These are phyloP conservation scores for Cladosporium sp. DNA, from an alignment of 2,329 filamentous ascomycete species.

Conservation along the genomic window DNA sequence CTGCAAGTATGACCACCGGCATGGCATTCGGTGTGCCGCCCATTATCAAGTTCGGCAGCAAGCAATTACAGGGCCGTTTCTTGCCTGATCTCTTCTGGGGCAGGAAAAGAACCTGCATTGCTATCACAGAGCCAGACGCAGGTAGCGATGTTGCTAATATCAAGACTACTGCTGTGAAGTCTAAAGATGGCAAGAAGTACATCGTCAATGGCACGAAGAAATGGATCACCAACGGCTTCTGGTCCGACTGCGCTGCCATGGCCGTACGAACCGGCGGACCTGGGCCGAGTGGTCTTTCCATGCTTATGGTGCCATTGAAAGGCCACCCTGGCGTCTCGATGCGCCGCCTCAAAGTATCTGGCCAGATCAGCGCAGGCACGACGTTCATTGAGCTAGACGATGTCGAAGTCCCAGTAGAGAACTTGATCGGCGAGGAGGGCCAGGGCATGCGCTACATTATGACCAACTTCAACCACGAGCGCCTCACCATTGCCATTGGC, in stretches of 20 bases:
- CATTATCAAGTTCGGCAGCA: constrained; percentile 63
- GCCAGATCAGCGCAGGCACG: constrained; percentile 63
- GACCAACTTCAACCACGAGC: constrained; percentile 70
- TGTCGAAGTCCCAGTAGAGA: constrained; percentile 65
- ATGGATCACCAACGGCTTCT: constrained; percentile 74
- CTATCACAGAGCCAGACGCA: constrained; percentile 72
- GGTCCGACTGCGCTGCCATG: constrained; percentile 65
- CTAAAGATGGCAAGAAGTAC: constrained; percentile 61
- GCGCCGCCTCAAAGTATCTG: constrained; percentile 63
- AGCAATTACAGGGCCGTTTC: constrained; percentile 59
- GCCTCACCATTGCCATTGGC: constrained; percentile 62
- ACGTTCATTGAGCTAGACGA: constrained; percentile 75
- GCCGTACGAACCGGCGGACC: constrained; percentile 69
- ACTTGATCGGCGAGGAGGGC: constrained; percentile 66
- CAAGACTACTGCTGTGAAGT: constrained; percentile 61
- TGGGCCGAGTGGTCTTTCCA: constrained; percentile 58
- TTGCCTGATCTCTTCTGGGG: constrained; percentile 65
- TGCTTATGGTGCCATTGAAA: constrained; percentile 69
- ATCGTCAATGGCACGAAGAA: constrained; percentile 74
- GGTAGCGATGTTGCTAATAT: constrained; percentile 73
- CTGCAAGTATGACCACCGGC: constrained; percentile 63
- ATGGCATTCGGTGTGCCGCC: constrained; percentile 70
- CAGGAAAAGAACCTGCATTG: constrained; percentile 66
- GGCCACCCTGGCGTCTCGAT: constrained; percentile 62
- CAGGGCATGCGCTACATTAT: constrained; percentile 63